phyloP scores from a whole-genome alignment of 768 basidiomycete species.

The Coprinopsis sp. region DNA sequence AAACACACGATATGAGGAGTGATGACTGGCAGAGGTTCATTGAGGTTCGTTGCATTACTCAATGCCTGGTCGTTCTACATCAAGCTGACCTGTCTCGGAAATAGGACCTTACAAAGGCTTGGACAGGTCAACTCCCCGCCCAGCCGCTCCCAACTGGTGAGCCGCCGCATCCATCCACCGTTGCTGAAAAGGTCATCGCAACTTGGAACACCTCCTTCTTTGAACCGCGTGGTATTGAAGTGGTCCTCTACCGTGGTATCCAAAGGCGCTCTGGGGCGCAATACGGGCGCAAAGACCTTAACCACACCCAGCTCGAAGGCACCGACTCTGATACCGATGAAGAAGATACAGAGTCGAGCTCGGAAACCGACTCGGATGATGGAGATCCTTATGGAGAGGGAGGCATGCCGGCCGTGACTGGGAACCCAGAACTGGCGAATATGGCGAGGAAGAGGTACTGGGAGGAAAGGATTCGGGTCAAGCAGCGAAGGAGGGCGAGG shows the following conservation, averaged over 20 bases:
- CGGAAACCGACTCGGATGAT: conserved; percentile 11
- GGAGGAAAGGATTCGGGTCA: conserved; percentile 49
- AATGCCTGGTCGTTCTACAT: neutral
- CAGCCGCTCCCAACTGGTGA: conserved; percentile 42
- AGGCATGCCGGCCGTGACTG: neutral
- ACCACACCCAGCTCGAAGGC: no score
- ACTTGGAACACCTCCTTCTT: conserved; percentile 81
- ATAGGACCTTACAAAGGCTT: conserved; percentile 70
- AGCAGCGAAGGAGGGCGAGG: conserved; percentile 53
- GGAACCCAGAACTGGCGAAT: conserved; percentile 30
- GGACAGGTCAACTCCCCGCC: conserved; percentile 73
- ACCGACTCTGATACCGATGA: no score
- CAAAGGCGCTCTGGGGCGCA: conserved; percentile 69
- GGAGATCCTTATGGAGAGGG: conserved; percentile 7
- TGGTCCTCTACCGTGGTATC: conserved; percentile 75
- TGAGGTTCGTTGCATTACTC: conserved; percentile 49
- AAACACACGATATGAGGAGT: conserved; percentile 70
- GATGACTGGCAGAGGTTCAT: conserved; percentile 81
- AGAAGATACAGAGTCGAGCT: conserved; percentile 29
- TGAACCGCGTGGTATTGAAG: conserved; percentile 66
- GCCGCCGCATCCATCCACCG: conserved; percentile 50
- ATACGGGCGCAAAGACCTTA: conserved; percentile 50
- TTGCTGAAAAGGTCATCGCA: conserved; percentile 69
- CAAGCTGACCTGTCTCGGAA: neutral
- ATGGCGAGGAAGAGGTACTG: conserved; percentile 48